These are phyloP conservation scores for Kernera saxatilis DNA, from an alignment of 345 rosid species.

Conservation along the genomic window DNA sequence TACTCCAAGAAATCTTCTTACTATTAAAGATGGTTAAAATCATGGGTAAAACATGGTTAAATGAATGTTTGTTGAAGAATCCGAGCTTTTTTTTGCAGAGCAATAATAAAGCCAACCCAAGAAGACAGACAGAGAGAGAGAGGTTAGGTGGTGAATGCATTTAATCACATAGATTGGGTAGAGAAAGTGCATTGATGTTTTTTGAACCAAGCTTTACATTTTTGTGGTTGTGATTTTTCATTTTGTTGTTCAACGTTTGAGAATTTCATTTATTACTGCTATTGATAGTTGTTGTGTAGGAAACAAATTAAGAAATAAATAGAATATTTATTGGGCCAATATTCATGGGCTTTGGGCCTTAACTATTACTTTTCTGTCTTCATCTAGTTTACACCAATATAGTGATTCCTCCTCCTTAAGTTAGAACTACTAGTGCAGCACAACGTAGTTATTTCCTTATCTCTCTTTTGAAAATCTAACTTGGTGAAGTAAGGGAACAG, in stretches of 20 bases:
- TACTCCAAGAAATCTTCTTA: too few relatives aligned
- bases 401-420: too few relatives aligned
- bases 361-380: too few relatives aligned
- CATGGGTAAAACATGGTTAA: background rate
- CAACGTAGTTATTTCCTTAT: too few relatives aligned
- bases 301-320: background rate
- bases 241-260: background rate
- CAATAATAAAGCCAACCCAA: constrained; percentile 3
- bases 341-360: background rate
- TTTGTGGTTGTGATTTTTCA: constrained; percentile 10
- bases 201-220: constrained; percentile 5
- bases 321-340: background rate
- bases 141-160: constrained; percentile 15
- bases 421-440: too few relatives aligned
- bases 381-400: too few relatives aligned
- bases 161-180: constrained; percentile 11
- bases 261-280: background rate
- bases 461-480: too few relatives aligned
- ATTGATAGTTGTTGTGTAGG: background rate
- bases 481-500: too few relatives aligned
- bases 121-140: too few relatives aligned
- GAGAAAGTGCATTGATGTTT: constrained; percentile 25
- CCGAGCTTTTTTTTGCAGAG: background rate
- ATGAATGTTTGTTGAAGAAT: too few relatives aligned
- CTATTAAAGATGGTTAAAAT: background rate